Percentiles rank a stretch among this genome's conserved stretches.
These are phyloP conservation scores for Rhizopus microsporus DNA, from an alignment of 371 early-diverging fungal genomes.

Conservation along the genomic window DNA sequence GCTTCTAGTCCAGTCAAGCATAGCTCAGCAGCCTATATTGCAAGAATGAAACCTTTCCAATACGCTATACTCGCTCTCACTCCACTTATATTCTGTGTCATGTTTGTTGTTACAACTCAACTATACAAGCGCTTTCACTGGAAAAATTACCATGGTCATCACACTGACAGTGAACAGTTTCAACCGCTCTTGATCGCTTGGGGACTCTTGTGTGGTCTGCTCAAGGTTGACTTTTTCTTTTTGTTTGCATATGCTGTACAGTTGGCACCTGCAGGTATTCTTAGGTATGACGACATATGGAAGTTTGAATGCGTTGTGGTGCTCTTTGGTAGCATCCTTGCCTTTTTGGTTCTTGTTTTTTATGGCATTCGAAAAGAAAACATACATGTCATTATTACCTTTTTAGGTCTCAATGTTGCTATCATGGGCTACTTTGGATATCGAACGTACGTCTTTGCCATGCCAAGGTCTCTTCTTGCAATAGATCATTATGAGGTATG, in stretches of 20 bases:
- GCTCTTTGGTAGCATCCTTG: slow-evolving; percentile 3
- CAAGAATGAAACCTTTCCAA: slow-evolving; percentile 19
- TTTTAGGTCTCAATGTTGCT: background rate
- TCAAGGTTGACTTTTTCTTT: slow-evolving; percentile 31
- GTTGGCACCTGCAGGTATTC: slow-evolving; percentile 12
- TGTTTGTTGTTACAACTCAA: background rate
- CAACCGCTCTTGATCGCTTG: slow-evolving; percentile 15
- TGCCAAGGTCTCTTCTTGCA: slow-evolving; percentile 2
- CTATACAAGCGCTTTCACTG: slow-evolving; percentile 9
- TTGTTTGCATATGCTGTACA: slow-evolving; percentile 21
- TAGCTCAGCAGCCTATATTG: background rate
- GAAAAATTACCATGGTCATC: slow-evolving; percentile 8
- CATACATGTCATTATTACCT: background rate
- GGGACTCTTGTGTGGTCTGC: slow-evolving; percentile 13
- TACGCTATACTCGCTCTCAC: slow-evolving; percentile 9
- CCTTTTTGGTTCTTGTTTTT: slow-evolving; percentile 13
- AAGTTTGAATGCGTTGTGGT: slow-evolving; percentile 19
- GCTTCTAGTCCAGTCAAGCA: background rate
- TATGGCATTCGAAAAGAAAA: slow-evolving; percentile 14
- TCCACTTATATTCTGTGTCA: slow-evolving; percentile 7
- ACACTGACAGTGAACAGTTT: background rate
- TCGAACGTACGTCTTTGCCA: slow-evolving; percentile 23
- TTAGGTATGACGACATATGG: slow-evolving; percentile 11
- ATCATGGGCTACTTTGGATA: slow-evolving; percentile 28
- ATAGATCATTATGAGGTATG: slow-evolving; percentile 29